These are phyloP conservation scores for Gnaphalium uliginosum DNA, from an alignment of 129 eudicot species.

Conservation along the genomic window DNA sequence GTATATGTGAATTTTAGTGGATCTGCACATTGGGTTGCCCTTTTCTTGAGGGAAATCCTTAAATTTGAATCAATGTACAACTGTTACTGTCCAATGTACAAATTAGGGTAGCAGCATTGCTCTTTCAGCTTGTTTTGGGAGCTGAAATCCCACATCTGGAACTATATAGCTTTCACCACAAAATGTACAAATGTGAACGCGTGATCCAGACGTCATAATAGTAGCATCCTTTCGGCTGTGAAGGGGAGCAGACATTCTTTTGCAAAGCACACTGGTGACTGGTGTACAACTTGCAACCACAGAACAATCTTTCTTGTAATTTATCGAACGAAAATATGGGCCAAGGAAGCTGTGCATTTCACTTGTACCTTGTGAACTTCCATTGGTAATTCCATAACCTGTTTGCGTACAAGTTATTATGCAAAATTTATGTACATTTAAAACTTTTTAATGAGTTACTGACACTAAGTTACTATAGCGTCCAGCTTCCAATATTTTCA, in stretches of 20 bases:
- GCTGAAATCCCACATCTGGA: neutral
- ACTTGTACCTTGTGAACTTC: neutral
- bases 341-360: neutral
- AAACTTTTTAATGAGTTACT: neutral
- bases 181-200: neutral
- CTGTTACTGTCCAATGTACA: neutral
- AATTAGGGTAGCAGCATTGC: neutral
- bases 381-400: neutral
- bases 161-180: neutral
- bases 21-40: neutral
- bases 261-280: neutral
- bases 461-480: neutral
- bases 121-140: neutral
- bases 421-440: neutral
- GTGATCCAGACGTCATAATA: neutral
- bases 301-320: neutral
- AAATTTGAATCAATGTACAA: neutral
- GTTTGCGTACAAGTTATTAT: neutral
- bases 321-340: neutral
- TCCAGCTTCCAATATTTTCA: neutral
- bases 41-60: neutral
- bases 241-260: neutral
- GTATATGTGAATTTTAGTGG: neutral
- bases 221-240: neutral
- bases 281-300: neutral